Conservation (phyloP, 129 eudicot genomes). For the Pseudognaphalium luteoalbum region DNA sequence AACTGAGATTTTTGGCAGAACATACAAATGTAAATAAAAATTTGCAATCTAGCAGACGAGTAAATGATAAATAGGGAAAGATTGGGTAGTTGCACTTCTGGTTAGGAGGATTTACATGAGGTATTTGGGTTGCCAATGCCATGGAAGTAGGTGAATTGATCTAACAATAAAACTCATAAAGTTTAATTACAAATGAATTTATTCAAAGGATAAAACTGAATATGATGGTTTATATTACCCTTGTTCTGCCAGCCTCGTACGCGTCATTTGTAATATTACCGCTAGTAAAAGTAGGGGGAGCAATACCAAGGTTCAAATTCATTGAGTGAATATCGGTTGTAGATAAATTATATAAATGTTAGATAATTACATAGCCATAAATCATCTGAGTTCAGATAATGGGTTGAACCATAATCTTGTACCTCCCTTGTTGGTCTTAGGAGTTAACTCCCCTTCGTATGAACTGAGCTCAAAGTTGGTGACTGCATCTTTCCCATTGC, state of each 20-base stretch:
- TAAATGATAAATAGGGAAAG: slow-evolving; percentile 47
- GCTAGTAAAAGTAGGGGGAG: slow-evolving; percentile 29
- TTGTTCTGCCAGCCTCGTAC: no score
- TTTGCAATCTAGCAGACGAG: neutral
- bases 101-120: slow-evolving; percentile 32
- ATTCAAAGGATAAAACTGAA: no score
- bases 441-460: slow-evolving; percentile 9
- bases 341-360: neutral
- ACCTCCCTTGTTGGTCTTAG: slow-evolving; percentile 46
- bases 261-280: neutral
- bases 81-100: slow-evolving; percentile 24
- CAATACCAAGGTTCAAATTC: slow-evolving; percentile 52
- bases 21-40: neutral
- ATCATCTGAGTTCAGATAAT: neutral
- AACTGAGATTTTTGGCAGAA: neutral
- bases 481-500: slow-evolving; percentile 25
- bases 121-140: slow-evolving; percentile 21
- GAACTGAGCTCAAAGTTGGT: slow-evolving; percentile 26
- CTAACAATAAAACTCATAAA: neutral
- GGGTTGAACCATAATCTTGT: neutral
- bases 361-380: neutral
- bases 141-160: slow-evolving; percentile 27
- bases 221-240: no score
- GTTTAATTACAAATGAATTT: neutral
- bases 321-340: slow-evolving; percentile 30